Percentiles rank a stretch among this genome's conserved stretches.
Conservation (phyloP, 352 stramenopile species). For the Phytophthora pinifolia region DNA sequence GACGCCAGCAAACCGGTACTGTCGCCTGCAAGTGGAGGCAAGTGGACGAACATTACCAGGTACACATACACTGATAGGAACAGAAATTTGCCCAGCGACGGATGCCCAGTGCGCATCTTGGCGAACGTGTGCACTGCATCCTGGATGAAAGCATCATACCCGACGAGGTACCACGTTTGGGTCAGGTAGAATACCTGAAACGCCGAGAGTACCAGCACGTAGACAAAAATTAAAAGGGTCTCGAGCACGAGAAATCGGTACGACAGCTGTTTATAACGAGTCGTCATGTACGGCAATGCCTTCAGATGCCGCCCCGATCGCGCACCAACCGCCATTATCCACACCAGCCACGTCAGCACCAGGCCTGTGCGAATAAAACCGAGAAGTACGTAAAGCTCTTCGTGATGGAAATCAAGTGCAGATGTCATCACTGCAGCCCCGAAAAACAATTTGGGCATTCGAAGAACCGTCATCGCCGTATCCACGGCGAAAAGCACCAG, state of each 20-base stretch:
- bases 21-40: constrained; percentile 54
- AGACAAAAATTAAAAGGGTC: constrained; percentile 73
- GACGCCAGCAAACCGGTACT: constrained; percentile 53
- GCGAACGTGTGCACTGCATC: constrained; percentile 68
- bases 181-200: constrained; percentile 66
- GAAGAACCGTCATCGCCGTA: constrained; percentile 59
- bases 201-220: constrained; percentile 66
- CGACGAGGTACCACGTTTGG: constrained; percentile 67
- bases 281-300: constrained; percentile 80
- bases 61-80: constrained; percentile 86
- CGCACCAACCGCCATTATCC: constrained; percentile 62
- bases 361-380: constrained; percentile 61
- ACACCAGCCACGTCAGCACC: constrained; percentile 70
- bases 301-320: constrained; percentile 63
- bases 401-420: constrained; percentile 24
- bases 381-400: constrained; percentile 67
- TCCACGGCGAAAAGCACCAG: constrained; percentile 50
- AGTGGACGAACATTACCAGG: constrained; percentile 82
- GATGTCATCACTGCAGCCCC: constrained; percentile 3
- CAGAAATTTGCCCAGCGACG: constrained; percentile 68
- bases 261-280: constrained; percentile 84
- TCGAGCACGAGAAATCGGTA: constrained; percentile 85
- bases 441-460: constrained; percentile 60
- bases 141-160: constrained; percentile 70
- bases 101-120: constrained; percentile 49